Evolutionary conservation across 2,329 filamentous ascomycete species (phyloP).

Genomic region (Aspergillus felis): DNA sequence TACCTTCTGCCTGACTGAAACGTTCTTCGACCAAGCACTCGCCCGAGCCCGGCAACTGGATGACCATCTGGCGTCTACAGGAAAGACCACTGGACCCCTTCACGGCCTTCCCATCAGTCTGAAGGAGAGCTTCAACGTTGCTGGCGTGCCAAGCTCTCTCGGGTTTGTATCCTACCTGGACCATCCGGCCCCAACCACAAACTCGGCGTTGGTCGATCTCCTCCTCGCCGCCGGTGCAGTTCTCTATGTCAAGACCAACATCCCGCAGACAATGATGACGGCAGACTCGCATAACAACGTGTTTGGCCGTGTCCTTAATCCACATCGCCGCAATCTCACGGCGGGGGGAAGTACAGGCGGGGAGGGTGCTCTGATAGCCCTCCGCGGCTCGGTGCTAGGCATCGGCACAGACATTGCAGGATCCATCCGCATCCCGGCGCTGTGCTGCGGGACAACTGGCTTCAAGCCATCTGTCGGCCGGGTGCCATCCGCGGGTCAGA

Average conservation of each 20-base stretch:
- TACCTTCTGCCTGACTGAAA: conserved; percentile 51
- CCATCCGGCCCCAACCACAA: conserved; percentile 49
- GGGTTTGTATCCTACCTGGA: conserved; percentile 59
- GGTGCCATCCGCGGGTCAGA: conserved; percentile 49
- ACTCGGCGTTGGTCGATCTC: conserved; percentile 55
- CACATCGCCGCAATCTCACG: conserved; percentile 54
- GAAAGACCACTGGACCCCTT: conserved; percentile 52
- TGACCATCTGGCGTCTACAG: conserved; percentile 35
- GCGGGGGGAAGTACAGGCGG: conserved; percentile 64
- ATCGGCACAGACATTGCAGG: conserved; percentile 57
- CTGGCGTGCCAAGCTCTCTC: conserved; percentile 52
- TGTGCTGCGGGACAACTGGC: conserved; percentile 48
- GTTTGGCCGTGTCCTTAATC: conserved; percentile 60
- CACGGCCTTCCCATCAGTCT: conserved; percentile 59
- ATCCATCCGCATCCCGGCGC: conserved; percentile 43
- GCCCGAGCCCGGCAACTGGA: conserved; percentile 48
- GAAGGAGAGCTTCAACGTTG: conserved; percentile 46
- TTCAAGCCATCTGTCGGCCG: conserved; percentile 45
- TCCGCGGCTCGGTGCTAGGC: conserved; percentile 56
- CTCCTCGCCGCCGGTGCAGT: conserved; percentile 59
- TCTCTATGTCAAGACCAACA: conserved; percentile 65
- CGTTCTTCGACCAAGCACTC: conserved; percentile 50
- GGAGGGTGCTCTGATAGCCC: conserved; percentile 57
- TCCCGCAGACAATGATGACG: conserved; percentile 55
- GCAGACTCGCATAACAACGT: conserved; percentile 51